A percentile compares a stretch with the other conserved stretches of the same genome.
These are phyloP conservation scores for Pseudogymnoascus sp. DNA, from an alignment of 2,329 filamentous ascomycete species.

Conservation along the genomic window DNA sequence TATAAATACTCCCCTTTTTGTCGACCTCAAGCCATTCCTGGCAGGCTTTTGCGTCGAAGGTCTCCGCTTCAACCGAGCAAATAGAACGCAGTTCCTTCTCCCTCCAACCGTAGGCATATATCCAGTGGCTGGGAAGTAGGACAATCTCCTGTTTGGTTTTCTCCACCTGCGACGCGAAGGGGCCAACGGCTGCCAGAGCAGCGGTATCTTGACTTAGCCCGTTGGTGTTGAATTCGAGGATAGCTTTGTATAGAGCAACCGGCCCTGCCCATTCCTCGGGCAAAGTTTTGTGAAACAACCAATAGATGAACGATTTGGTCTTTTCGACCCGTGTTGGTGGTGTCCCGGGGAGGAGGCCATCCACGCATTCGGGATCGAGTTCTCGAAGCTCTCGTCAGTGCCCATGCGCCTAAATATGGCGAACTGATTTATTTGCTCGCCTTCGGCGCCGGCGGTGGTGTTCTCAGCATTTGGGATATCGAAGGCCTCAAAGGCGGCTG, in stretches of 20 bases:
- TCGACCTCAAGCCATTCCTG: neutral
- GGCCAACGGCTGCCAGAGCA: neutral
- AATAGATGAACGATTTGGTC: neutral
- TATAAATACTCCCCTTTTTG: neutral
- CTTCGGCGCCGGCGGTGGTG: conserved; percentile 18
- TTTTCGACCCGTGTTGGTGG: conserved; percentile 14
- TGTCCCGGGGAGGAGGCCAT: conserved; percentile 33
- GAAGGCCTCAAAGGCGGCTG: conserved; percentile 24
- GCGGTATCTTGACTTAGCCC: neutral
- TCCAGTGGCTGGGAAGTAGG: conserved; percentile 21
- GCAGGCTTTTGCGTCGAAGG: neutral
- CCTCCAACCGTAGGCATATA: conserved; percentile 28
- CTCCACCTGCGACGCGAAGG: neutral
- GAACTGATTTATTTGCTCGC: neutral
- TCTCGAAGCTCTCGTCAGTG: conserved; percentile 24
- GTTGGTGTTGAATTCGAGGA: conserved; percentile 4
- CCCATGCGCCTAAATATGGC: conserved; percentile 33
- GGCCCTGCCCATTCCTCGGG: neutral
- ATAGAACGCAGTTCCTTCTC: neutral
- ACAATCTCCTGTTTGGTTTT: conserved; percentile 18
- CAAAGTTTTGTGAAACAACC: neutral
- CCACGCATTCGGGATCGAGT: conserved; percentile 36
- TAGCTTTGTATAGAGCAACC: neutral
- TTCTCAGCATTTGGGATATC: conserved; percentile 20
- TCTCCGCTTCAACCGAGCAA: neutral